Evolutionary conservation across 2,329 filamentous ascomycete species (phyloP), one percentile per base, ranked within the genome.

Genomic region (Claviceps digitariae): DNA sequence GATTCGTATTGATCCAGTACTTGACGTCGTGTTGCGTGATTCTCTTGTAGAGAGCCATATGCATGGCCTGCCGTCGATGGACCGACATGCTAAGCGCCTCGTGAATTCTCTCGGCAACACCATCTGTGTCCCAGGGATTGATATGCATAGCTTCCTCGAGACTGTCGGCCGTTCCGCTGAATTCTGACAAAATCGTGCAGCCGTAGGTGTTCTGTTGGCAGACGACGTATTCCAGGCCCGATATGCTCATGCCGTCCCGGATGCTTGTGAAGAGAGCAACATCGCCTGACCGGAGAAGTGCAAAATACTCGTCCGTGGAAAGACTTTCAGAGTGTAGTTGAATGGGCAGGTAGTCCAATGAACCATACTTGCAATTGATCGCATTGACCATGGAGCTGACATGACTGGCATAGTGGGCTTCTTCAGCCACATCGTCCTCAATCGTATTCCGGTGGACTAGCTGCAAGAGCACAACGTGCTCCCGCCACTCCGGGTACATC

Each of bases 181-280:
- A 96, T 67, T 97, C 91, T 8, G 91, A 96, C n/a, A 97, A 79
- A 58, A 97, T 95, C 48, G 96, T 74, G 2, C 90, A 91, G 1
- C 90, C 87, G 59, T 90, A 82, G 52, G 83, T 83, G 58, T 91
- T 86, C 63, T 88, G 85, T 69, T 97, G 91, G 66, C 89, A 94
- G 54, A 95, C 79, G 53, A 96, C 82, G 66, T 95, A 97, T 69
- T 96, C 91, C 60, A 96, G 74, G 65, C 89, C 91, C n/a, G 90
- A 95, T 0, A 90, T 95, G 73, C 95, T 96, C 90, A 96, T 95
- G 54, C 91, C 90, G 66, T 96, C 91, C 54, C 91, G 82, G 25
- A 96, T 90, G 61, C 88, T 95, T 10, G 91, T 96, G 67, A 96
- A 95, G 44, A 97, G 75, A 2, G 89, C 91, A 58, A 95, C 86